Conservation (phyloP, 352 stramenopile species). For the Phytopythium cucurbitacearum region DNA sequence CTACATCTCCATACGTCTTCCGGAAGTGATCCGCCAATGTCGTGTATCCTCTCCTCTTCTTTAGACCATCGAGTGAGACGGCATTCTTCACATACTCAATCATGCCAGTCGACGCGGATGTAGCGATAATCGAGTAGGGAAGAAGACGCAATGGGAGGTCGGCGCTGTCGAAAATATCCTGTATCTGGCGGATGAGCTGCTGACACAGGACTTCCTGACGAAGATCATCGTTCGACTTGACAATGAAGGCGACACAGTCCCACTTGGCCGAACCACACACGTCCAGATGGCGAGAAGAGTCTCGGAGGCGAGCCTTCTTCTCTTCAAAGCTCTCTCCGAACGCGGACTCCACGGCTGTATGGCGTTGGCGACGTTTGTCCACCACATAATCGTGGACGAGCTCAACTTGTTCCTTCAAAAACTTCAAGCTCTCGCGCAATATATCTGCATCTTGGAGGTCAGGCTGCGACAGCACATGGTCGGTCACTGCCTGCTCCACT, state of each 20-base stretch:
- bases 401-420: conserved; percentile 67
- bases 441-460: conserved; percentile 22
- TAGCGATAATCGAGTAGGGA: conserved; percentile 96
- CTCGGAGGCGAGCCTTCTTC: conserved; percentile 61
- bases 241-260: conserved; percentile 91
- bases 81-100: conserved; percentile 97
- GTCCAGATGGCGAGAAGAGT: conserved; percentile 39
- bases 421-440: conserved; percentile 40
- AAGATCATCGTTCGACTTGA: conserved; percentile 98
- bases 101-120: conserved; percentile 92
- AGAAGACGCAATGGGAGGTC: conserved; percentile 93
- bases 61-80: conserved; percentile 96
- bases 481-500: conserved; percentile 48
- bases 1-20: conserved; percentile 87
- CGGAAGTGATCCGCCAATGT: conserved; percentile 91
- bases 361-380: conserved; percentile 56
- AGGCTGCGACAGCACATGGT: conserved; percentile 44
- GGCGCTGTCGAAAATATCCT: conserved; percentile 94
- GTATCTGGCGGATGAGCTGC: conserved; percentile 95
- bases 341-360: conserved; percentile 63
- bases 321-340: conserved; percentile 86
- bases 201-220: conserved; percentile 97
- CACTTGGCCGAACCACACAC: conserved; percentile 29
- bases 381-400: conserved; percentile 64
- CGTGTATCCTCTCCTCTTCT: conserved; percentile 85